Evolutionary conservation across 2,329 filamentous ascomycete species (phyloP).

Genomic region (Colletotrichum sp.): DNA sequence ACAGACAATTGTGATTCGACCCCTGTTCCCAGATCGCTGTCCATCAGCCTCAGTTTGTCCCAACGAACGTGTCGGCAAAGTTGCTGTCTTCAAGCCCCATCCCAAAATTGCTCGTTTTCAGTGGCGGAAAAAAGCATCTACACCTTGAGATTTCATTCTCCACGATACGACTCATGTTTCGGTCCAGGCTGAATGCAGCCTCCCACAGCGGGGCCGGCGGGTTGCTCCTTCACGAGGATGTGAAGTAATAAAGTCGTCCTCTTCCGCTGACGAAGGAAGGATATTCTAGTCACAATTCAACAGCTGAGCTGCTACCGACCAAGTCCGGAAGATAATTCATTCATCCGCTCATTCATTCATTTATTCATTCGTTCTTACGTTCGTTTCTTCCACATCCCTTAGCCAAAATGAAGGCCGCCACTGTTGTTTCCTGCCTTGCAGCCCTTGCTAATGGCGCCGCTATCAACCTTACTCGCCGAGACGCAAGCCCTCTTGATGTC

Average conservation of each 20-base stretch:
- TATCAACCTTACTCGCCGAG: slow-evolving; percentile 36
- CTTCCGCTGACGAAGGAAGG: not conserved
- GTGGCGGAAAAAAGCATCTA: not conserved
- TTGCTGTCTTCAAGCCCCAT: not conserved
- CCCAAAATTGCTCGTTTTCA: not conserved
- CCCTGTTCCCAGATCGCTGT: not conserved
- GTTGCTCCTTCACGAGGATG: not conserved
- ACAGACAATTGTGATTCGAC: not conserved
- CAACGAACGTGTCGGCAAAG: not conserved
- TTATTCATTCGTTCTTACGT: not conserved
- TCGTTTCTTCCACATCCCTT: not conserved
- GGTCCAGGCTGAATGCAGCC: not conserved
- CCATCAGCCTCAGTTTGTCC: not conserved
- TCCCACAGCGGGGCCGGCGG: not conserved
- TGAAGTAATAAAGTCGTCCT: not conserved
- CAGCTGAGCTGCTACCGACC: not conserved
- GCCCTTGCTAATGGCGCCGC: slow-evolving; percentile 38
- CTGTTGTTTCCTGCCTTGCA: slow-evolving; percentile 38
- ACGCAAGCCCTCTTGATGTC: slow-evolving; percentile 37
- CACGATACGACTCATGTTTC: not conserved
- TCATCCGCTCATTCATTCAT: not conserved
- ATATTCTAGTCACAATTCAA: not conserved
- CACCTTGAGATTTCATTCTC: not conserved
- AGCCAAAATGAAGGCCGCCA: slow-evolving; percentile 40
- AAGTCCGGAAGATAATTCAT: not conserved